Base-by-base conservation (phyloP, 768 basidiomycete genomes). In the Boletellus sp. region DNA sequence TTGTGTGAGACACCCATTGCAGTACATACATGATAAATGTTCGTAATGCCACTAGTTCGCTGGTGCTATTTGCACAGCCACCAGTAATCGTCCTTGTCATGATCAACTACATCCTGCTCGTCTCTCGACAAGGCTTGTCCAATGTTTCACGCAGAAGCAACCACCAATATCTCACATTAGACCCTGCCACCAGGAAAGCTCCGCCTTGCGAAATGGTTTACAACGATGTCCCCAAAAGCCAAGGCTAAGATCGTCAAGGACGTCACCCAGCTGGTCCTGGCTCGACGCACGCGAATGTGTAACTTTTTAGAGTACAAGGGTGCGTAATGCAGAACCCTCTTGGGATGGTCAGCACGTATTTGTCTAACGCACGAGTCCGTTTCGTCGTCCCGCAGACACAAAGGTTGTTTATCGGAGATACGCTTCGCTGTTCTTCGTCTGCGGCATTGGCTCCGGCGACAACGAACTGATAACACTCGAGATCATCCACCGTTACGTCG, bases 271-370 rank as follows among this genome's bases (percentile, higher is more conserved):
- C 79, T 96, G 32, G 93, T 97, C 26, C 75, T 95, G 39, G 89
- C 85, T 45, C 79, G 95, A 44, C 78, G 89, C 51, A 90, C 89
- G 43, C 78, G 87, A 48, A 94, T 93, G 91, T 96, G 93, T 66
- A 98, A 97, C 70, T 87, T 98, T 62, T 70, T 97, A 35, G 95
- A 98, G 66, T 96, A 96, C 75, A 96, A 94, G 74, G 94, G 94
- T 87, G 51, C 57, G 80, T 52, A 1, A 11, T 32, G 2, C 44
- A 23, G 31, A 15, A 12, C 20, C 20, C 13, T 26, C 15, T 24
- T n/a, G 35, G 36, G 36, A 70, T 69, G 24, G 67, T 70, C 54
- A 66, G 72, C 19, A 13, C 5, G 19, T 37, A 28, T 37, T 28
- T 34, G 37, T 37, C 38, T 36, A 15, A 35, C 11, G 37, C n/a